These are phyloP conservation scores for Umbelopsis vinacea DNA, from an alignment of 192 early-diverging fungal species.

Conservation along the genomic window DNA sequence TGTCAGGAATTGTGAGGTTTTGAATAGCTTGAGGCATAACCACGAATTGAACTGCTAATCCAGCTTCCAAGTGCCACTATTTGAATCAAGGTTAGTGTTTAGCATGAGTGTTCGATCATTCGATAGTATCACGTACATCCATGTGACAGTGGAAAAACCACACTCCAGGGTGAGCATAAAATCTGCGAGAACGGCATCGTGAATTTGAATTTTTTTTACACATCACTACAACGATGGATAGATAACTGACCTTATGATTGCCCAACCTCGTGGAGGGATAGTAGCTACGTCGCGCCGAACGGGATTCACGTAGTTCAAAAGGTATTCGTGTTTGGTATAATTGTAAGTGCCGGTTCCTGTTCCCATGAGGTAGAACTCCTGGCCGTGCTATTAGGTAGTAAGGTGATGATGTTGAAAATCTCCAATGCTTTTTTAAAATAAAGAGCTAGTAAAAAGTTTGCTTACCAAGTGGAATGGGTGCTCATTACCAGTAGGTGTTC, in stretches of 20 bases:
- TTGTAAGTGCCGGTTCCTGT: conserved; percentile 48
- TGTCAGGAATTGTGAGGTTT: not conserved
- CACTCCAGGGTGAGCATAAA: conserved; percentile 21
- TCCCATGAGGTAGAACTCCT: conserved; percentile 67
- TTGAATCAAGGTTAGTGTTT: not conserved
- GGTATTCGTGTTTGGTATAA: conserved; percentile 42
- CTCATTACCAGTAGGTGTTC: conserved; percentile 20
- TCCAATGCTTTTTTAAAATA: not conserved
- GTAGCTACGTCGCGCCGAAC: conserved; percentile 68
- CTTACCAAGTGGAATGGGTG: conserved; percentile 67
- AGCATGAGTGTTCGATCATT: not conserved
- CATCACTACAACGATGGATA: not conserved
- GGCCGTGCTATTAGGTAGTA: conserved; percentile 50
- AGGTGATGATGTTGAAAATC: too few relatives aligned
- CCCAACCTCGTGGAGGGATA: conserved; percentile 52
- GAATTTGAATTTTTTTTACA: not conserved
- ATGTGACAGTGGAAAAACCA: conserved; percentile 31
- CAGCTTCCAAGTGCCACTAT: conserved; percentile 49
- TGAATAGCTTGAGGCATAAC: conserved; percentile 15
- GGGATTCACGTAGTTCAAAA: conserved; percentile 32
- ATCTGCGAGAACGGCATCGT: not conserved
- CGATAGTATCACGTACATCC: conserved; percentile 3
- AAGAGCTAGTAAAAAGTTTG: not conserved
- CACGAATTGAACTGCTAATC: conserved; percentile 42
- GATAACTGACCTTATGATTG: conserved; percentile 34